Base-by-base conservation (phyloP, 176 grass and related monocot species). In the Sorghum bicolor region DNA sequence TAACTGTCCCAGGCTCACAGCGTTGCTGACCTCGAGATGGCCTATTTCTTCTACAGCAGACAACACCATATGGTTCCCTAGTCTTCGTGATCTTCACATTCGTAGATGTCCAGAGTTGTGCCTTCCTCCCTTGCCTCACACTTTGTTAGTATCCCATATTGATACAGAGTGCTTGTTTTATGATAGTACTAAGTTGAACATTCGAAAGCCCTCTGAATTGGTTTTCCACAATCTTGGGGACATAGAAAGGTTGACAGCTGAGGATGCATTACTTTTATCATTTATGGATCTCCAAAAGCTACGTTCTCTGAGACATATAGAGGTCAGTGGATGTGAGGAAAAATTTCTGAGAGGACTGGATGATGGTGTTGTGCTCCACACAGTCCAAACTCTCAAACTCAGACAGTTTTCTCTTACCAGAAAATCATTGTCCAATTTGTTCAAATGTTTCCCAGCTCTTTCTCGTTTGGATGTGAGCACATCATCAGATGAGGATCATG, bases 141-240 rank as follows among this genome's bases (percentile, higher is more conserved):
- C 66, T 44, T 34, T 36, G 0, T 60, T 1, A 3, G 17, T 79
- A 11, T 20, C 13, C 8, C 0, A 0, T 38, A 3, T 67, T 40
- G 0, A 0, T 0, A n/a, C 15, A 2, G 1, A 9, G 0, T 8
- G 7, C 16, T 33, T 66, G 10, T 4, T 1, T 36, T 16, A 1
- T 20, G 10, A 2, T 17, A 1, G 15, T 5, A 34, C 20, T n/a
- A 0, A 0, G 0, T 13, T 65, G 16, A 6, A 1, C 32, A 58
- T 77, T 52, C 0, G 0, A 3, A 22, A 4, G 29, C 10, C 17
- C 6, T 19, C 30, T 20, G 50, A 5, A 24, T 70, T 85, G 64
- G 74, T 20, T 9, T 26, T 26, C 36, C 64, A 78, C 0, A 77
- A 85, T 60, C 19, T 85, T 2, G 36, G 41, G 13, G 20, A 33